Base-by-base conservation (phyloP, 352 stramenopile genomes). In the Pseudoperonospora humuli region DNA sequence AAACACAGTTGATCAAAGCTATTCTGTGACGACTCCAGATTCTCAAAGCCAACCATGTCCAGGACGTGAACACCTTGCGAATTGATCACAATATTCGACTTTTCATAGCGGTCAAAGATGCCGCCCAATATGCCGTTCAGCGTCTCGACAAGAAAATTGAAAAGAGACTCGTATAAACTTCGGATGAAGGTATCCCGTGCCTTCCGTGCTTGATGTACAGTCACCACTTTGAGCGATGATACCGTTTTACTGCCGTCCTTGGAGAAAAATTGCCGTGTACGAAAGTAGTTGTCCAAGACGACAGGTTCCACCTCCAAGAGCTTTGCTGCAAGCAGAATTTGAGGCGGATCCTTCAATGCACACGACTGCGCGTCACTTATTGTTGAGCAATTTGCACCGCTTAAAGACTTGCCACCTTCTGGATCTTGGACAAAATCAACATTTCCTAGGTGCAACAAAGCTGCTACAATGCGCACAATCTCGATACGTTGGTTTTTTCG, bases 271-370 rank as follows among this genome's bases (percentile, higher is more conserved):
- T 86, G 72, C 3, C 79, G 74, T 5, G 79, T 92, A 1, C 79
- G 75, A 46, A 92, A 92, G 48, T 89, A 92, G 42, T 92, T 87
- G 47, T 92, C 79, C 19, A 92, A 50, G 2, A 89, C 79, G 1
- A 86, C 72, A 9, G 79, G 76, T 21, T 89, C 75, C 2, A 92
- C 74, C 28, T 89, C 79, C 1, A 92, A 54, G 0, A 92, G 45
- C 11, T 77, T 82, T 1, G 79, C 72, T 5, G 77, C 79, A 0
- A 84, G 48, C 15, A 83, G 49, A 46, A 92, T 75, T 40, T 84
- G 70, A 15, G 64, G 51, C 1, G 72, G 70, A 32, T 86, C 74
- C 34, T 89, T 86, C 7, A 89, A 39, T 1, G 62, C 58, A 28
- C 79, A 91, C 18, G 71, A 72, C 28, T 80, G 61, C 5, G 57